A percentile compares a stretch with the other conserved stretches of the same genome.
These are phyloP conservation scores for Lenwebbia sp. DNA, from an alignment of 345 rosid genomes.

Conservation along the genomic window DNA sequence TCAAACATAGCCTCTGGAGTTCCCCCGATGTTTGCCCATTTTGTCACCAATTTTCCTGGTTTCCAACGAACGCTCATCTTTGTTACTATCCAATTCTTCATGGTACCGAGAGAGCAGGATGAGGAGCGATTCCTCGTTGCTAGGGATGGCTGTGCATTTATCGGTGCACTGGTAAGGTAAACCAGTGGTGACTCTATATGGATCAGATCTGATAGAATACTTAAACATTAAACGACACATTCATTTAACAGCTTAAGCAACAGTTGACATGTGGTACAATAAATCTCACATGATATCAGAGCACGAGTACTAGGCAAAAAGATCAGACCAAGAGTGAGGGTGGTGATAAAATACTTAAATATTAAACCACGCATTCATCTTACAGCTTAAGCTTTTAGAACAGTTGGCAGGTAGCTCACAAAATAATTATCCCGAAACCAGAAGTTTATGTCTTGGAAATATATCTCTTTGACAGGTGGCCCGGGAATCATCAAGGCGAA, in stretches of 20 bases:
- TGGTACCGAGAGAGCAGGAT: not conserved
- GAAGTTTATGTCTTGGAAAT: not conserved
- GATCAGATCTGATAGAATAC: not conserved
- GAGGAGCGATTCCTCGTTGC: not conserved
- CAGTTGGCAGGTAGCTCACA: too few relatives aligned
- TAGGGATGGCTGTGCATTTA: not conserved
- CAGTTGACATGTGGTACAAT: too few relatives aligned
- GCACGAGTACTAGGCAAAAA: too few relatives aligned
- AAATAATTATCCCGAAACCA: not conserved
- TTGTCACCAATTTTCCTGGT: not conserved
- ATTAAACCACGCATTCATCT: too few relatives aligned
- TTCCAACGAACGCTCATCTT: not conserved
- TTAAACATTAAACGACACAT: too few relatives aligned
- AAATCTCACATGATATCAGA: too few relatives aligned
- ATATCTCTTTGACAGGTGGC: not conserved
- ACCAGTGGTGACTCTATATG: not conserved
- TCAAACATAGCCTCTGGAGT: not conserved
- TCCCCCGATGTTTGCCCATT: not conserved
- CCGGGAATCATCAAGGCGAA: constrained; percentile 2
- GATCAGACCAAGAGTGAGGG: too few relatives aligned
- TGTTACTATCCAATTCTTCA: not conserved
- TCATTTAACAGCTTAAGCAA: too few relatives aligned
- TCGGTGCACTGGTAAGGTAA: not conserved
- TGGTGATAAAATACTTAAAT: too few relatives aligned
- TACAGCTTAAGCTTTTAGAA: too few relatives aligned